Evolutionary conservation across 148 eudicot genomes (phyloP).

Genomic region (Cornus controversa): DNA sequence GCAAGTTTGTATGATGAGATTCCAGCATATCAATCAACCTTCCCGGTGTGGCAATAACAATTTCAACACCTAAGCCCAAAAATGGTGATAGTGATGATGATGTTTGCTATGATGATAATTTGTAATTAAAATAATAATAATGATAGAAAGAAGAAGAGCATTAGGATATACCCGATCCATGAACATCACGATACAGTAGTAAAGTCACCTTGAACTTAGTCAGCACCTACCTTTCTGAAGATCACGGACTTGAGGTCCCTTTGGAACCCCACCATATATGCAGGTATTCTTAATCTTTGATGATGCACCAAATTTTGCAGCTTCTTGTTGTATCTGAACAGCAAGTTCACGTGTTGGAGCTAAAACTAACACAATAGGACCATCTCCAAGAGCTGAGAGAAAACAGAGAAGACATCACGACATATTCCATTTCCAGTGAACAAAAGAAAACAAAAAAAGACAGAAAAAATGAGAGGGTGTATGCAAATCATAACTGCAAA

Average conservation of each 20-base stretch:
- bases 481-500: background rate
- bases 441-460: background rate
- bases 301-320: slow-evolving; percentile 93
- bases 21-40: slow-evolving; percentile 98
- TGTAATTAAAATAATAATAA: background rate
- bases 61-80: slow-evolving; percentile 72
- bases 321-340: slow-evolving; percentile 88
- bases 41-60: slow-evolving; percentile 97
- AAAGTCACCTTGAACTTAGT: slow-evolving; percentile 90
- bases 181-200: slow-evolving; percentile 81
- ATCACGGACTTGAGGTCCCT: slow-evolving; percentile 99
- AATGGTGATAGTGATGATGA: background rate
- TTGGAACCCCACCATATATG: slow-evolving; percentile 99
- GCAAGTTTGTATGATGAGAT: slow-evolving; percentile 83
- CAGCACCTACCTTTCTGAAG: slow-evolving; percentile 99
- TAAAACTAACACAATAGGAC: slow-evolving; percentile 78
- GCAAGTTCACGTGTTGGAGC: slow-evolving; percentile 95
- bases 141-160: slow-evolving; percentile 14
- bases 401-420: background rate
- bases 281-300: slow-evolving; percentile 97
- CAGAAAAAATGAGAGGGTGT: background rate
- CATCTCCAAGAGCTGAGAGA: slow-evolving; percentile 67
- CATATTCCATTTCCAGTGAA: background rate
- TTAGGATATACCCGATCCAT: slow-evolving; percentile 62
- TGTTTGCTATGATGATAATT: background rate